These are phyloP conservation scores for Zalerion maritima DNA, from an alignment of 495 filamentous ascomycete species.

Conservation along the genomic window DNA sequence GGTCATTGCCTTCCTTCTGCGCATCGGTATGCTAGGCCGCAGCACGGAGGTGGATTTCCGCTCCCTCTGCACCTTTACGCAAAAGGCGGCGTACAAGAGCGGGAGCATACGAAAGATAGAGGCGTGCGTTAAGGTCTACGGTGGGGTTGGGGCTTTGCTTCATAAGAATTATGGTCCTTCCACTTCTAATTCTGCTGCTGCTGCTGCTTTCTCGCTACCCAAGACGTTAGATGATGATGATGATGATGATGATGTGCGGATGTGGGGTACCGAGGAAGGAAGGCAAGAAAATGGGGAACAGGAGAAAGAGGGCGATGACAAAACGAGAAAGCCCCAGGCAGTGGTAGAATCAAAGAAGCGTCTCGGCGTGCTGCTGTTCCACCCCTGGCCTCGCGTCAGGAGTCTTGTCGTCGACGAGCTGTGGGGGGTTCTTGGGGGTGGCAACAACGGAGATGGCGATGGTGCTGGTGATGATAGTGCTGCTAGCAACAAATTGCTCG, in stretches of 20 bases:
- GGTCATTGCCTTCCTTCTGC: conserved; percentile 58
- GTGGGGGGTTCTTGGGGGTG: conserved; percentile 19
- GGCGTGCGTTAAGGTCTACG: conserved; percentile 65
- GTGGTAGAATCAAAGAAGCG: conserved; percentile 24
- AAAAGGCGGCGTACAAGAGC: conserved; percentile 71
- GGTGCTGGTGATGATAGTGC: conserved; percentile 3
- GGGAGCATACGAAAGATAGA: conserved; percentile 63
- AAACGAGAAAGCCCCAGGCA: conserved; percentile 17
- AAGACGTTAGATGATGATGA: conserved; percentile 4
- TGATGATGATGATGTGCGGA: conserved; percentile 1
- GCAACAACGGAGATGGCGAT: conserved; percentile 2
- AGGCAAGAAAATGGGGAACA: too few species aligned
- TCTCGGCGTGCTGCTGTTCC: conserved; percentile 28
- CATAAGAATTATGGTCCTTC: too few species aligned
- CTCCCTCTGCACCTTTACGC: conserved; percentile 49
- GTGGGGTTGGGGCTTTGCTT: conserved; percentile 40
- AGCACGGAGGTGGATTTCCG: conserved; percentile 22
- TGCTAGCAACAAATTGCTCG: too few species aligned
- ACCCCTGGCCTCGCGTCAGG: conserved; percentile 32
- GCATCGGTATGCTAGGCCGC: conserved; percentile 29
- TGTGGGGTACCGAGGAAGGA: conserved; percentile 6
- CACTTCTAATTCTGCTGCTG: too few species aligned
- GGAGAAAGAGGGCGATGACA: too few species aligned
- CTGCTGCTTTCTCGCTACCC: too few species aligned
- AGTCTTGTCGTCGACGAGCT: conserved; percentile 31